phyloP scores from a whole-genome alignment of 2,329 filamentous ascomycete genomes.

The Aspergillus clavatus region DNA sequence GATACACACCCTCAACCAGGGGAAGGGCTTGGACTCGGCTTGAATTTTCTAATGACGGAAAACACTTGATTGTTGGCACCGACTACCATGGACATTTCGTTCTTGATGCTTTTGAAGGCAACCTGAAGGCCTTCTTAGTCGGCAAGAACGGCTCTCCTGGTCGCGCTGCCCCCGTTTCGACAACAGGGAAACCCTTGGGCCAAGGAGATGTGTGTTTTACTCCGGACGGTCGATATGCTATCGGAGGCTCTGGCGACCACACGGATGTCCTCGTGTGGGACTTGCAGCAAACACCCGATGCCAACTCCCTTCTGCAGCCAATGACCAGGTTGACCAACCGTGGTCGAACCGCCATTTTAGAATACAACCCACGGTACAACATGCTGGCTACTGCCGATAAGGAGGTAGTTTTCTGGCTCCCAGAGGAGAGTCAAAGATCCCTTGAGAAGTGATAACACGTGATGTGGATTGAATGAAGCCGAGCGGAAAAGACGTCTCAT shows the following conservation, averaged over 20 bases:
- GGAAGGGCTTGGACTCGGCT: slow-evolving; percentile 71
- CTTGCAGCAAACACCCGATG: slow-evolving; percentile 52
- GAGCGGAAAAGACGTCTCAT: neutral
- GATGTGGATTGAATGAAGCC: neutral
- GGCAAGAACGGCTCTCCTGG: slow-evolving; percentile 46
- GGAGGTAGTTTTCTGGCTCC: slow-evolving; percentile 74
- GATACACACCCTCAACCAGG: slow-evolving; percentile 46
- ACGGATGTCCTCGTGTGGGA: slow-evolving; percentile 85
- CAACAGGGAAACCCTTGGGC: slow-evolving; percentile 49
- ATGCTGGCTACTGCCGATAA: slow-evolving; percentile 86
- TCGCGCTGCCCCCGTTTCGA: slow-evolving; percentile 47
- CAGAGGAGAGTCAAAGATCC: slow-evolving; percentile 51
- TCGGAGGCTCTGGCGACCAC: slow-evolving; percentile 68
- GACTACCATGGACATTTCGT: slow-evolving; percentile 81
- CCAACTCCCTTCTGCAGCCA: slow-evolving; percentile 50
- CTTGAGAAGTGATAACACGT: slow-evolving; percentile 27
- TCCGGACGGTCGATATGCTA: slow-evolving; percentile 80
- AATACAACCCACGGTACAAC: slow-evolving; percentile 88
- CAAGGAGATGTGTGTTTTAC: slow-evolving; percentile 82
- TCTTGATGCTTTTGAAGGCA: slow-evolving; percentile 86
- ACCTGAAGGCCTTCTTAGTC: slow-evolving; percentile 66
- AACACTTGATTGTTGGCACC: slow-evolving; percentile 76
- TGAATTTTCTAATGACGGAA: slow-evolving; percentile 95
- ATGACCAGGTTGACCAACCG: slow-evolving; percentile 37
- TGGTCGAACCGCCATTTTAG: slow-evolving; percentile 67